Conservation (phyloP, 306 rosid species). For the Phaseolus lunatus region DNA sequence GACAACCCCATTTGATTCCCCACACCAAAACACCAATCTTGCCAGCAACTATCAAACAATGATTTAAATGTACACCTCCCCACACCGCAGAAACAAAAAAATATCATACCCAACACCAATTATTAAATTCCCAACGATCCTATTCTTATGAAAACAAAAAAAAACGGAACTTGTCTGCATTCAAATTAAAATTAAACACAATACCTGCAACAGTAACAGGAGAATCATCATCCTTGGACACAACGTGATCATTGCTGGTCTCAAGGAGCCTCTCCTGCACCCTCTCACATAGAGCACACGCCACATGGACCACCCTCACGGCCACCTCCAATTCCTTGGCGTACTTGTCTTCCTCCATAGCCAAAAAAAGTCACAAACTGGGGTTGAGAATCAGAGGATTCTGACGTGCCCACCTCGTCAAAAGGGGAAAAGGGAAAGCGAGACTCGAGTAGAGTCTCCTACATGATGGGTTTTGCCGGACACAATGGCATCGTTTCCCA, state of each 20-base stretch:
- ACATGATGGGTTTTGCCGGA: constrained; percentile 33
- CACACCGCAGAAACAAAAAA: constrained; percentile 19
- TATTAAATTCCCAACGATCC: constrained; percentile 27
- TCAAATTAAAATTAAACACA: not conserved
- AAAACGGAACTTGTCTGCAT: not conserved
- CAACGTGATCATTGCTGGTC: constrained; percentile 50
- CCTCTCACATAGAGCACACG: constrained; percentile 79
- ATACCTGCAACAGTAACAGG: constrained; percentile 93
- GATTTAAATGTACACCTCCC: constrained; percentile 35
- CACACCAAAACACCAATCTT: not conserved
- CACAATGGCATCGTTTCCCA: constrained; percentile 51
- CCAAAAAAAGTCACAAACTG: not conserved
- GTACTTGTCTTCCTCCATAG: constrained; percentile 67
- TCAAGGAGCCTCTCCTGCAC: constrained; percentile 71
- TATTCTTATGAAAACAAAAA: not conserved
- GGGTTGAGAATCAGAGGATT: constrained; percentile 37
- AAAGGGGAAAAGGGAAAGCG: not conserved
- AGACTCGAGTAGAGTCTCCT: not conserved
- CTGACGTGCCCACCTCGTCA: constrained; percentile 37
- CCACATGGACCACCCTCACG: constrained; percentile 84
- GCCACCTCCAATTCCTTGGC: constrained; percentile 80
- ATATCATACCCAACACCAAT: constrained; percentile 2
- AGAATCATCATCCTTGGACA: constrained; percentile 91
- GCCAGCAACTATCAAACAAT: not conserved
- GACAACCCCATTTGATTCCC: constrained; percentile 18